Evolutionary conservation across 805 yeast species (phyloP).

Genomic region (Starmerella vitae): DNA sequence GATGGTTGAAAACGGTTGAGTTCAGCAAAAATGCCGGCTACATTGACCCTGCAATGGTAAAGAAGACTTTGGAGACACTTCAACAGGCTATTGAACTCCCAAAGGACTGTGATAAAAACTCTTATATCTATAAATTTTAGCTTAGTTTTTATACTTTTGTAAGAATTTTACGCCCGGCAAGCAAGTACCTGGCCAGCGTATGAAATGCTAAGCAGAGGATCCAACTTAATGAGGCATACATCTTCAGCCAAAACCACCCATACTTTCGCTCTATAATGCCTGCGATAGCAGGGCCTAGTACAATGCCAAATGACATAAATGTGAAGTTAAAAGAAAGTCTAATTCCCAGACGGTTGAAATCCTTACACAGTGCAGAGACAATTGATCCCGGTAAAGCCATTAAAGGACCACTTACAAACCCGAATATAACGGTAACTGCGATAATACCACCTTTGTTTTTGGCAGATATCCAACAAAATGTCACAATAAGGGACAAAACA

Average conservation of each 20-base stretch:
- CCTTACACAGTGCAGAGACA: slow-evolving; percentile 23
- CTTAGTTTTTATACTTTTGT: not conserved
- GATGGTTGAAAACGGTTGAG: slow-evolving; percentile 68
- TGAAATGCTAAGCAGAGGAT: slow-evolving; percentile 5
- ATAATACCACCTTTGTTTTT: slow-evolving; percentile 24
- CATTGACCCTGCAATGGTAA: slow-evolving; percentile 39
- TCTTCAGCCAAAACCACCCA: slow-evolving; percentile 20
- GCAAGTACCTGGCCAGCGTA: slow-evolving; percentile 1
- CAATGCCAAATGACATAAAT: slow-evolving; percentile 38
- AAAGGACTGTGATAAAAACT: slow-evolving; percentile 16
- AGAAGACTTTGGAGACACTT: slow-evolving; percentile 44
- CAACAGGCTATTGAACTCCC: slow-evolving; percentile 48
- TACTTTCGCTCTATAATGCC: slow-evolving; percentile 21
- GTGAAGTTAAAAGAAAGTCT: slow-evolving; percentile 51
- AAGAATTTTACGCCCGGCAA: not conserved
- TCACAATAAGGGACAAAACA: slow-evolving; percentile 24
- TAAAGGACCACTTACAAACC: slow-evolving; percentile 26
- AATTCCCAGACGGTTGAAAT: slow-evolving; percentile 23
- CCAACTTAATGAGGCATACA: slow-evolving; percentile 12
- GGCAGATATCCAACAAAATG: slow-evolving; percentile 29
- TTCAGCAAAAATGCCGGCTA: slow-evolving; percentile 39
- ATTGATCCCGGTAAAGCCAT: slow-evolving; percentile 27
- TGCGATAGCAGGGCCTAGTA: slow-evolving; percentile 26
- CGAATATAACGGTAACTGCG: slow-evolving; percentile 24
- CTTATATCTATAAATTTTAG: slow-evolving; percentile 11